These are phyloP conservation scores for Zygoascus bituminiphila DNA, from an alignment of 805 yeast genomes.

Conservation along the genomic window DNA sequence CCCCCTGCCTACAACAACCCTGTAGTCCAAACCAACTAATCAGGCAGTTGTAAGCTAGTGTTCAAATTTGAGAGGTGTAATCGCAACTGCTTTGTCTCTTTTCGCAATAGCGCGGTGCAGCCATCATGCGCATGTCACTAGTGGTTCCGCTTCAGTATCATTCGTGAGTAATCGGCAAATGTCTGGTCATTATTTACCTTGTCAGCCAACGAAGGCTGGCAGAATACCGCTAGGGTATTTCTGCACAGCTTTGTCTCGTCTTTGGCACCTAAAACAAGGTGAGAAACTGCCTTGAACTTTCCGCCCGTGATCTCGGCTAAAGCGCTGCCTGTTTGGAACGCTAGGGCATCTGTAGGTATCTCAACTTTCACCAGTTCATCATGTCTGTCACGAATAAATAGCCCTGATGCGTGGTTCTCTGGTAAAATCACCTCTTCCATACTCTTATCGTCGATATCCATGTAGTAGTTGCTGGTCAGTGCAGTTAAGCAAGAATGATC, in stretches of 20 bases:
- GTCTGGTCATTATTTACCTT: slow-evolving; percentile 37
- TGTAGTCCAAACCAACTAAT: too few relatives aligned
- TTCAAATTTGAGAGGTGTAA: too few relatives aligned
- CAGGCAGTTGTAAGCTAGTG: too few relatives aligned
- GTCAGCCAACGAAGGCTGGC: slow-evolving; percentile 51
- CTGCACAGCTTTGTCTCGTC: slow-evolving; percentile 32
- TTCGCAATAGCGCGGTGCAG: too few relatives aligned
- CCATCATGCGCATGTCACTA: slow-evolving; percentile 18
- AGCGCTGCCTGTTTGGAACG: slow-evolving; percentile 55
- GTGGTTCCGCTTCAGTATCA: slow-evolving; percentile 37
- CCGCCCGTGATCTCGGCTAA: slow-evolving; percentile 43
- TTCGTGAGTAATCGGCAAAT: slow-evolving; percentile 42
- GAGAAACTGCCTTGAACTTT: slow-evolving; percentile 50
- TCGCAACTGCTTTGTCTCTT: too few relatives aligned
- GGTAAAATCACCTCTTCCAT: slow-evolving; percentile 7
- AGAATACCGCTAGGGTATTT: slow-evolving; percentile 53
- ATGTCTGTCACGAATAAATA: slow-evolving; percentile 41
- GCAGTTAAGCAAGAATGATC: slow-evolving; percentile 58
- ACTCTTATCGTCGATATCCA: slow-evolving; percentile 30
- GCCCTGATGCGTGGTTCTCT: slow-evolving; percentile 34
- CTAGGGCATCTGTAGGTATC: slow-evolving; percentile 48
- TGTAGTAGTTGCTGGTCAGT: slow-evolving; percentile 45
- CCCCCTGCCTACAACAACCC: too few relatives aligned
- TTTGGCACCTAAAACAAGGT: slow-evolving; percentile 41
- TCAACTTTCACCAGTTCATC: slow-evolving; percentile 41